phyloP scores from a whole-genome alignment of 2,329 filamentous ascomycete species.

The Ophiostoma sp. region DNA sequence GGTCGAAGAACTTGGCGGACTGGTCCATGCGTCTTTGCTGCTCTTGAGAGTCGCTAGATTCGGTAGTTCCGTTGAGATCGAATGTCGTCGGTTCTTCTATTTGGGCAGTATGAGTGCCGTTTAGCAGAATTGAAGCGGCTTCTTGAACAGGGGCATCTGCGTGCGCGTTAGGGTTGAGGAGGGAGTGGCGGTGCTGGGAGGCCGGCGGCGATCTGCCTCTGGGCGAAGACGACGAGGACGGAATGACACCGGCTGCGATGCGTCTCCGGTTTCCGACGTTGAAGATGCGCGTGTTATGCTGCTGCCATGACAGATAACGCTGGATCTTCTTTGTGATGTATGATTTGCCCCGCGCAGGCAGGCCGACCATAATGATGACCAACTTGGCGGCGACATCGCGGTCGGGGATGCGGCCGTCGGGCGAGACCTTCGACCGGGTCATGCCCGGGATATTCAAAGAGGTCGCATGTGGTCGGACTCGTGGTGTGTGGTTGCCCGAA shows the following conservation, averaged over 20 bases:
- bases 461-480: constrained; percentile 79
- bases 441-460: constrained; percentile 96
- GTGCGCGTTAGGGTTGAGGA: constrained; percentile 1
- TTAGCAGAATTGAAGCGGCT: constrained; percentile 59
- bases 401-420: constrained; percentile 89
- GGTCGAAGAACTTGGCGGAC: constrained; percentile 91
- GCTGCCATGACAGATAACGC: constrained; percentile 93
- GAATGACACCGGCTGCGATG: constrained; percentile 64
- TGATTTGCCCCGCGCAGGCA: constrained; percentile 93
- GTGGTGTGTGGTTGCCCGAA: constrained; percentile 74
- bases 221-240: constrained; percentile 37
- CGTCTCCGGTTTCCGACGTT: constrained; percentile 93
- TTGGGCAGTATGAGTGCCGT: constrained; percentile 48
- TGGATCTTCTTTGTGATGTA: constrained; percentile 99
- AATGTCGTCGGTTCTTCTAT: constrained; percentile 44
- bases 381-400: constrained; percentile 95
- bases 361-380: constrained; percentile 96
- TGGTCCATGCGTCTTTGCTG: constrained; percentile 69
- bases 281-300: constrained; percentile 94
- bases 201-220: constrained; percentile 21
- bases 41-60: background rate
- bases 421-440: constrained; percentile 92
- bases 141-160: constrained; percentile 51
- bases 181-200: constrained; percentile 28
- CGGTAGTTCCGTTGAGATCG: constrained; percentile 38